These are phyloP conservation scores for Jamesozyma spencerorum DNA, from an alignment of 805 yeast genomes.

Conservation along the genomic window DNA sequence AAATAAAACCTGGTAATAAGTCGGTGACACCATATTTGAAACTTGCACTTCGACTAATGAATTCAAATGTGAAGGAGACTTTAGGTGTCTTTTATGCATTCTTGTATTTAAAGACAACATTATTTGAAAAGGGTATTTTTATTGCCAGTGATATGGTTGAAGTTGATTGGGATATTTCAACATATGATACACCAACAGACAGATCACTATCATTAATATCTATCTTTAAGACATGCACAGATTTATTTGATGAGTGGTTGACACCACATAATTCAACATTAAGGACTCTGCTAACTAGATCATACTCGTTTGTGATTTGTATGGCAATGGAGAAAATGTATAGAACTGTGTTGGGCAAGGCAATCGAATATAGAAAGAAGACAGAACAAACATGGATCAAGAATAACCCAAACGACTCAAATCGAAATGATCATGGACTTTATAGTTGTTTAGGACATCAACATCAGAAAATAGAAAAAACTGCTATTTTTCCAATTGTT, in stretches of 20 bases:
- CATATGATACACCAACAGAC: constrained; percentile 6
- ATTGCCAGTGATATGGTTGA: constrained; percentile 2
- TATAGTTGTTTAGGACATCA: too few species aligned
- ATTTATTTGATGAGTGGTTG: constrained; percentile 8
- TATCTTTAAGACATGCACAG: constrained; percentile 8
- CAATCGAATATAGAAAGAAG: constrained; percentile 13
- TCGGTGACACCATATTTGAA: constrained; percentile 18
- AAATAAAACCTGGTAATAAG: constrained; percentile 2
- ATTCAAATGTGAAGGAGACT: not conserved
- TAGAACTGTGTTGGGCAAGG: constrained; percentile 14
- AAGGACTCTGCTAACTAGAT: constrained; percentile 6
- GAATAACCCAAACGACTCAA: not conserved
- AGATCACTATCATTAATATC: constrained; percentile 6
- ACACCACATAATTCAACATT: constrained; percentile 1
- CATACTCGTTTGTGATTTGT: constrained; percentile 6
- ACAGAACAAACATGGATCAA: constrained; percentile 9
- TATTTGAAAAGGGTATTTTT: constrained; percentile 8
- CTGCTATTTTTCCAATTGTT: too few species aligned
- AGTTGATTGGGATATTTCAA: constrained; percentile 10
- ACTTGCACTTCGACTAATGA: not conserved
- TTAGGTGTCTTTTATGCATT: constrained; percentile 7
- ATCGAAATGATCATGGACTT: not conserved
- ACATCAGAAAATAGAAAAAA: too few species aligned
- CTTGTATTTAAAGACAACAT: constrained; percentile 6
- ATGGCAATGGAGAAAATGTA: constrained; percentile 11